Base-by-base conservation (phyloP, 495 filamentous ascomycete species). In the Aspergillus diversus region DNA sequence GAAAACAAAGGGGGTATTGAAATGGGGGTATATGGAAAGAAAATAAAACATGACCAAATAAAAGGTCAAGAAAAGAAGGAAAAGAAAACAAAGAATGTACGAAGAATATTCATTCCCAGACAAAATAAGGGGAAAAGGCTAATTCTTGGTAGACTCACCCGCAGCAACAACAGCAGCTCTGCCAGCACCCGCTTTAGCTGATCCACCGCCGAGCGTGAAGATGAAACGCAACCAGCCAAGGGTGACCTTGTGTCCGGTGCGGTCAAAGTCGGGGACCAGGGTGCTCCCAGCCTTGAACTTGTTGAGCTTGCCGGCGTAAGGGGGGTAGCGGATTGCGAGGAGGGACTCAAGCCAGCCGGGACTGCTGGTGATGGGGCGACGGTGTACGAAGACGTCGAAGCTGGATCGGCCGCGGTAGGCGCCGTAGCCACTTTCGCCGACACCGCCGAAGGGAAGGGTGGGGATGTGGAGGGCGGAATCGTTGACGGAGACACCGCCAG, bases 381-480 rank as follows among this genome's bases (percentile, higher is more conserved):
- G 83, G 78, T 97, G 90, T 37, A 78, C 88, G 80, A 96, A 99
- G 72, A 81, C 83, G 66, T 97, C 92, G 78, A 96, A 97, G 54
- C 86, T 89, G 52, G 90, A 81, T 72, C 86, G 86, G 62, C 95
- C 95, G 67, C 91, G 87, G 80, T 97, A 97, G 9, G 86, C 81
- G 56, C 95, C 95, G 67, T 84, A 82, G 59, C 95, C 94, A 61
- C 87, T 91, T 66, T 91, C 86, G 60, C 95, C 95, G 34, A 99
- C 90, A 69, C 94, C 94, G 63, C 95, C 95, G 71, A 99, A 97
- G 55, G 91, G 81, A 5, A 97, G 78, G 8, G 88, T 92, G 21
- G 87, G 84, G 64, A 96, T 86, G 78, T 97, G 93, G 75, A 92
- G 88, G 68, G 86, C 91, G 55, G 88, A 80, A 75, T 97, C 92